A percentile compares a stretch with the other conserved stretches of the same genome.
These are phyloP conservation scores for Schizothecium vesticola DNA, from an alignment of 495 filamentous ascomycete species.

Conservation along the genomic window DNA sequence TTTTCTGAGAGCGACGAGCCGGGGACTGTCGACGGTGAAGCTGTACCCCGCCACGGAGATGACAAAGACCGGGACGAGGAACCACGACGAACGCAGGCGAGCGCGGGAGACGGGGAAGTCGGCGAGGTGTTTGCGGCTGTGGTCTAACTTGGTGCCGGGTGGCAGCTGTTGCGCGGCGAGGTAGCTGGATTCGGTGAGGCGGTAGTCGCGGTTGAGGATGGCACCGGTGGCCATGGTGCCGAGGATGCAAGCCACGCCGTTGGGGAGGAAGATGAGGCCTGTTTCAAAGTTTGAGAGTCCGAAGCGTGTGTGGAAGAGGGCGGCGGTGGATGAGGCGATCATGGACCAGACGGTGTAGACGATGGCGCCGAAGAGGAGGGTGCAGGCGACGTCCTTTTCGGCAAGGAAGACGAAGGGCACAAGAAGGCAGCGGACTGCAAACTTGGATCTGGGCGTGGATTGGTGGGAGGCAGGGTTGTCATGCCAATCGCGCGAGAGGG, in stretches of 20 bases:
- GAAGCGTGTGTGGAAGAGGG: constrained; percentile 40
- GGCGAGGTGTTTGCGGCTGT: constrained; percentile 39
- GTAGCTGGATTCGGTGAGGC: constrained; percentile 15
- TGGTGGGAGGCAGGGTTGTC: neutral
- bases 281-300: constrained; percentile 50
- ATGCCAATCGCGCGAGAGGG: constrained; percentile 35
- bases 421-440: constrained; percentile 41
- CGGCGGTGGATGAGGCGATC: constrained; percentile 26
- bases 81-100: constrained; percentile 36
- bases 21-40: constrained; percentile 44
- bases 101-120: constrained; percentile 61
- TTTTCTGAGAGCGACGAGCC: constrained; percentile 23
- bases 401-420: constrained; percentile 53
- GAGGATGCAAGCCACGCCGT: constrained; percentile 24
- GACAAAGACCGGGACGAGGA: constrained; percentile 31
- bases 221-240: constrained; percentile 22
- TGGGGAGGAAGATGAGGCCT: constrained; percentile 33
- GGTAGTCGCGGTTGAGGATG: constrained; percentile 26
- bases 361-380: constrained; percentile 48
- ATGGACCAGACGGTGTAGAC: constrained; percentile 29
- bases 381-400: constrained; percentile 54
- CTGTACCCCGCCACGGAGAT: constrained; percentile 44
- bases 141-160: constrained; percentile 41
- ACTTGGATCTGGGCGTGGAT: constrained; percentile 33
- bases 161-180: constrained; percentile 37